Evolutionary conservation across 2,329 filamentous ascomycete species (phyloP).

Genomic region (Ceratocystis albifundus): DNA sequence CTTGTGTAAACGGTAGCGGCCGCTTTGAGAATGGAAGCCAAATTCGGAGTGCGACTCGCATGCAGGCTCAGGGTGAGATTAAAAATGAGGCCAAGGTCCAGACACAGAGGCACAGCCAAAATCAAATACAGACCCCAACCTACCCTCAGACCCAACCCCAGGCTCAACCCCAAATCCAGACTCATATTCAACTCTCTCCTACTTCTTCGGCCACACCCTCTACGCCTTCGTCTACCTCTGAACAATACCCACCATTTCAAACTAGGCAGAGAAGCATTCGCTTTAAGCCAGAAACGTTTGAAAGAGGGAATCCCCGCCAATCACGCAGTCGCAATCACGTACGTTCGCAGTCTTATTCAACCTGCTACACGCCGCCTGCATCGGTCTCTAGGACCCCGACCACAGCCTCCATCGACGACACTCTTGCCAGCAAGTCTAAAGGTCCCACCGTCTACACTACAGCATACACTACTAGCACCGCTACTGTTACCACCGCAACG

Average conservation of each 20-base stretch:
- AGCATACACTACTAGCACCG: neutral
- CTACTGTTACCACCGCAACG: neutral
- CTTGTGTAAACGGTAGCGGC: neutral
- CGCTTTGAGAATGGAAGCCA: neutral
- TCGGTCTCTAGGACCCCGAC: no score
- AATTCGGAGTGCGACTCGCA: neutral
- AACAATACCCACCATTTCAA: neutral
- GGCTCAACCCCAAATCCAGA: neutral
- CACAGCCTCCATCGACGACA: neutral
- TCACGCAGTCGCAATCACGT: neutral
- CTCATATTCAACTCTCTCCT: neutral
- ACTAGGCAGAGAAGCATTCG: constrained; percentile 6
- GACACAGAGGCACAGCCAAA: neutral
- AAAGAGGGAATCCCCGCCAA: constrained; percentile 3
- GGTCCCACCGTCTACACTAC: neutral
- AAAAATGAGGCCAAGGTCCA: no score
- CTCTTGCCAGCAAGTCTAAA: neutral
- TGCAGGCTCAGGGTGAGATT: neutral
- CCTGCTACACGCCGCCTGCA: neutral
- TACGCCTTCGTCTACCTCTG: no score
- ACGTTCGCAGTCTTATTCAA: constrained; percentile 6
- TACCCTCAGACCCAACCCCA: neutral
- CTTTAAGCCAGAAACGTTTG: constrained; percentile 3
- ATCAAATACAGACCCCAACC: neutral
- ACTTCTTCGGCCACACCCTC: no score